phyloP scores from a whole-genome alignment of 495 filamentous ascomycete genomes.

The Haplographium delicatum region DNA sequence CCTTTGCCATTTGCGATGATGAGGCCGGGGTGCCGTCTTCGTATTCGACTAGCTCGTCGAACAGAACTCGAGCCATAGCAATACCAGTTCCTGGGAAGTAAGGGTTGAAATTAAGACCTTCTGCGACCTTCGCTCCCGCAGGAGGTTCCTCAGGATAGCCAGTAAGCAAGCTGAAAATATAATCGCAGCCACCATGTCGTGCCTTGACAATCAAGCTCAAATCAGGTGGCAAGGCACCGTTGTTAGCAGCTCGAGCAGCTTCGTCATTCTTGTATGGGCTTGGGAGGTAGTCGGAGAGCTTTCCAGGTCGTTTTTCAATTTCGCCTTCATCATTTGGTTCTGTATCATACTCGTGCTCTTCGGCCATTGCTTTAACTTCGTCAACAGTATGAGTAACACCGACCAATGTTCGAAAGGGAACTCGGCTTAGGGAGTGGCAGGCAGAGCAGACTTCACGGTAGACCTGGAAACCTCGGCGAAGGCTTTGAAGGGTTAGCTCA shows the following conservation, averaged over 20 bases:
- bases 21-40: conserved; percentile 93
- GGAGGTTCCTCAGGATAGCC: conserved; percentile 97
- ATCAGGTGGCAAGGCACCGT: conserved; percentile 95
- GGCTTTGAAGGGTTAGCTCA: conserved; percentile 48
- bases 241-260: conserved; percentile 96
- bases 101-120: conserved; percentile 98
- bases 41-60: conserved; percentile 97
- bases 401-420: conserved; percentile 91
- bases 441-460: conserved; percentile 98
- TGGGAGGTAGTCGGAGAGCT: conserved; percentile 96
- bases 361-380: conserved; percentile 93
- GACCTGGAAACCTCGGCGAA: conserved; percentile 99
- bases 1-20: conserved; percentile 99
- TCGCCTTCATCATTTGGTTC: conserved; percentile 98
- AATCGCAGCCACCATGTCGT: conserved; percentile 95
- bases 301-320: conserved; percentile 96
- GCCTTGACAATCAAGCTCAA: conserved; percentile 97
- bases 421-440: conserved; percentile 92
- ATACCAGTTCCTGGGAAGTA: conserved; percentile 99
- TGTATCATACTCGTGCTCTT: conserved; percentile 97
- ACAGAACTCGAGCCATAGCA: conserved; percentile 97
- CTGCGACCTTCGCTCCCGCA: conserved; percentile 71
- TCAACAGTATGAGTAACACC: conserved; percentile 91
- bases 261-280: conserved; percentile 97
- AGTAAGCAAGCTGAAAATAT: conserved; percentile 95